These are phyloP conservation scores for Neonectria coccinea DNA, from an alignment of 2,329 filamentous ascomycete species.

Conservation along the genomic window DNA sequence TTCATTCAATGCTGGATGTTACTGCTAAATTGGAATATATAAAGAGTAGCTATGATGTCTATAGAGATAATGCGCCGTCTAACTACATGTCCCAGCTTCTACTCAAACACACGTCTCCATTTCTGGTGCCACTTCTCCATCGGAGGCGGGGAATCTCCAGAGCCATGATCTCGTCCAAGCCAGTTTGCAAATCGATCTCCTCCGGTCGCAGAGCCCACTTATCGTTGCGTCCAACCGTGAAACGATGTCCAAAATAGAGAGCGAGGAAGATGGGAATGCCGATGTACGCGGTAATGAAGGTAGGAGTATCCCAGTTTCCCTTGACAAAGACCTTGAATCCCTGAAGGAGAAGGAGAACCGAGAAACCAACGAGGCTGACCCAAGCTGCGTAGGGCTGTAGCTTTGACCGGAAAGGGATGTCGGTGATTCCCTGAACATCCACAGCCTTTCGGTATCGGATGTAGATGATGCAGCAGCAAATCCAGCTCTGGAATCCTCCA, in stretches of 20 bases:
- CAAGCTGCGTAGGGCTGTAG: slow-evolving; percentile 23
- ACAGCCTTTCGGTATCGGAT: slow-evolving; percentile 27
- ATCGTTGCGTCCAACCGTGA: slow-evolving; percentile 13
- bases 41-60: neutral
- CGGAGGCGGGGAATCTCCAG: slow-evolving; percentile 12
- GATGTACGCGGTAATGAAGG: slow-evolving; percentile 28
- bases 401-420: slow-evolving; percentile 24
- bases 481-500: slow-evolving; percentile 27
- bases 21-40: too few species aligned
- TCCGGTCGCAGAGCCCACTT: slow-evolving; percentile 13
- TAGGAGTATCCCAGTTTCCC: slow-evolving; percentile 18
- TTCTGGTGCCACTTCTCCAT: slow-evolving; percentile 24
- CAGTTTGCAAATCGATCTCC: slow-evolving; percentile 21
- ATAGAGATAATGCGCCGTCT: neutral
- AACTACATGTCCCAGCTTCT: neutral
- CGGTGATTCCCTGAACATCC: slow-evolving; percentile 22
- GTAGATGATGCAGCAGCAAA: slow-evolving; percentile 31
- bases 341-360: slow-evolving; percentile 20
- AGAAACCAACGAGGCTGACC: slow-evolving; percentile 20
- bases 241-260: slow-evolving; percentile 23
- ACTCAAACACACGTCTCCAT: slow-evolving; percentile 24
- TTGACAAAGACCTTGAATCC: slow-evolving; percentile 31
- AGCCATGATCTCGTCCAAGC: slow-evolving; percentile 22
- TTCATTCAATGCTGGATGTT: too few species aligned
- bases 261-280: slow-evolving; percentile 23